Conservation (phyloP, 2,329 filamentous ascomycete species). For the Fusarium subtropicale region DNA sequence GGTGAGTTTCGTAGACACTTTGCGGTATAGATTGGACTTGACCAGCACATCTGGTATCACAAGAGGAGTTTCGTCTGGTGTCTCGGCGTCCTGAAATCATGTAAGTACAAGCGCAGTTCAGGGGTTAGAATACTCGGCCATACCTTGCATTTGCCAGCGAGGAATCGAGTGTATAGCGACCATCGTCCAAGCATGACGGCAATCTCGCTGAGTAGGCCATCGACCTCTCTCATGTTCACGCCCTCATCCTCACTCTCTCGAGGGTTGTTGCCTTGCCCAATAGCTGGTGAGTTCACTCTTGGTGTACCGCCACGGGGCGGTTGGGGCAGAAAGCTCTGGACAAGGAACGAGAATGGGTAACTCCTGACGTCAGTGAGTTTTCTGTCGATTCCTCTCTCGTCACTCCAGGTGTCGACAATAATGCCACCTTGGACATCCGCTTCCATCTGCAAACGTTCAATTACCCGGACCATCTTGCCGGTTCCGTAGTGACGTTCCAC, state of each 20-base stretch:
- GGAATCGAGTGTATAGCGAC: slow-evolving; percentile 91
- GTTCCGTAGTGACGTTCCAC: slow-evolving; percentile 94
- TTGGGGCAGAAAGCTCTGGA: slow-evolving; percentile 87
- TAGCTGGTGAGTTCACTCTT: slow-evolving; percentile 80
- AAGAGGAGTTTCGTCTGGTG: slow-evolving; percentile 67
- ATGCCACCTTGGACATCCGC: slow-evolving; percentile 97
- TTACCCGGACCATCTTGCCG: slow-evolving; percentile 94
- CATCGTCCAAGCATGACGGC: slow-evolving; percentile 92
- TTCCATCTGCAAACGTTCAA: slow-evolving; percentile 91
- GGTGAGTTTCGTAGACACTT: slow-evolving; percentile 79
- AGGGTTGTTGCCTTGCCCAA: slow-evolving; percentile 63
- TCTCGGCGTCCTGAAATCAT: slow-evolving; percentile 60
- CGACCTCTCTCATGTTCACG: slow-evolving; percentile 96
- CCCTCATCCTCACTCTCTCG: slow-evolving; percentile 86
- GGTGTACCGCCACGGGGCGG: slow-evolving; percentile 74
- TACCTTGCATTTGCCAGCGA: slow-evolving; percentile 87
- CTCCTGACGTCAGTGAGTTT: slow-evolving; percentile 95
- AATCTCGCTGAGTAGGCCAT: slow-evolving; percentile 86
- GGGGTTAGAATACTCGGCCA: neutral
- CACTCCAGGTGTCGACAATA: slow-evolving; percentile 93
- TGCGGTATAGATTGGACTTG: slow-evolving; percentile 83
- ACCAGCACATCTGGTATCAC: slow-evolving; percentile 78
- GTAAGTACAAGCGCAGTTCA: slow-evolving; percentile 22
- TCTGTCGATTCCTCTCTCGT: slow-evolving; percentile 85
- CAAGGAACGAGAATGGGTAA: slow-evolving; percentile 96